Evolutionary conservation across 2,329 filamentous ascomycete species (phyloP).

Genomic region (Aspergillus jensenii): DNA sequence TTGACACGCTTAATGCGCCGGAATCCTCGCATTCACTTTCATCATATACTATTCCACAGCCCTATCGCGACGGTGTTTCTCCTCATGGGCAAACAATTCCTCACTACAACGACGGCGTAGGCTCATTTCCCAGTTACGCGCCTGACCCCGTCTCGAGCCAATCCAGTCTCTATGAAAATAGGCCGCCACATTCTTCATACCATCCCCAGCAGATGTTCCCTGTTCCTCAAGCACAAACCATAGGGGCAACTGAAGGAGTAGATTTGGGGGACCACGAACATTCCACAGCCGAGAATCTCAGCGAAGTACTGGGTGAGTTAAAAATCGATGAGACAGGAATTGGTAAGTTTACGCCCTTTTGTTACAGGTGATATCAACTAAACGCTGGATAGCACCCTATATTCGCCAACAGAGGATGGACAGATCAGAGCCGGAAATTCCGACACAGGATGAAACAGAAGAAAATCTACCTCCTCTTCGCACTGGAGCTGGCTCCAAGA

Average conservation of each 20-base stretch:
- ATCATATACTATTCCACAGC: constrained; percentile 54
- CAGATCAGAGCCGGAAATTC: constrained; percentile 54
- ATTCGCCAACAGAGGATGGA: constrained; percentile 64
- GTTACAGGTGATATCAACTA: background rate
- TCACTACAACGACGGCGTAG: constrained; percentile 45
- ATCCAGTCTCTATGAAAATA: constrained; percentile 31
- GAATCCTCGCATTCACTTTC: constrained; percentile 52
- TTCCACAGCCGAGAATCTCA: constrained; percentile 69
- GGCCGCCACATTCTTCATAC: constrained; percentile 31
- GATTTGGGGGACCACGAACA: constrained; percentile 61
- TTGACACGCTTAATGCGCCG: constrained; percentile 38
- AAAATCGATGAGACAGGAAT: constrained; percentile 85
- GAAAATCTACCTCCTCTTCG: constrained; percentile 67
- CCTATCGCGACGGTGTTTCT: constrained; percentile 50
- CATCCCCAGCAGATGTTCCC: constrained; percentile 29
- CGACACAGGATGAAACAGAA: constrained; percentile 67
- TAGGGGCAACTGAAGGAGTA: constrained; percentile 40
- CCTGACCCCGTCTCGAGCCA: constrained; percentile 28
- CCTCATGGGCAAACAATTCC: constrained; percentile 43
- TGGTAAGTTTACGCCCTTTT: constrained; percentile 55
- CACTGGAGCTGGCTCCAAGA: constrained; percentile 69
- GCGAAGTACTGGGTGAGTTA: constrained; percentile 79
- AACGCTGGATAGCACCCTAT: constrained; percentile 68
- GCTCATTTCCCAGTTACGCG: constrained; percentile 41
- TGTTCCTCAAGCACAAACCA: constrained; percentile 23